A percentile compares a stretch with the other conserved stretches of the same genome.
Conservation (phyloP, 257 asterid genomes). For the Petunia axillaris region DNA sequence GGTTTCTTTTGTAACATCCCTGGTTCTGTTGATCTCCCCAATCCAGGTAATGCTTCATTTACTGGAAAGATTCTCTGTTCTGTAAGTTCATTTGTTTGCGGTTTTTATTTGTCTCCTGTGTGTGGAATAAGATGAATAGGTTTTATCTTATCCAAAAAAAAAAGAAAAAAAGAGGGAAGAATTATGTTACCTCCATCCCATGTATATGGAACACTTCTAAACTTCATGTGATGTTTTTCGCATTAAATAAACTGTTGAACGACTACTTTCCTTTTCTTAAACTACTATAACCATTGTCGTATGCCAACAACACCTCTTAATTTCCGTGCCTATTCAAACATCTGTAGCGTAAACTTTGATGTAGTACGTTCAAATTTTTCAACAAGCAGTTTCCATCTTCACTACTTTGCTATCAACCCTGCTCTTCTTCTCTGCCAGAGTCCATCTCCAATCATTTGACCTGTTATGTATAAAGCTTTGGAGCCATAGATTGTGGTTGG, state of each 20-base stretch:
- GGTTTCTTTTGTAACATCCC: conserved; percentile 76
- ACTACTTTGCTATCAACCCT: too few relatives aligned
- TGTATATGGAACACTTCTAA: conserved; percentile 7
- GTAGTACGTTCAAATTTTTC: too few relatives aligned
- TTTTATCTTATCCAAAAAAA: too few relatives aligned
- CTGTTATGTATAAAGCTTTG: too few relatives aligned
- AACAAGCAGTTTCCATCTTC: too few relatives aligned
- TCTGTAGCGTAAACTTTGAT: too few relatives aligned
- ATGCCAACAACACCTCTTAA: too few relatives aligned
- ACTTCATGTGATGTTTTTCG: neutral
- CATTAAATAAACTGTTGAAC: neutral
- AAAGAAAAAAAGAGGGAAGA: too few relatives aligned
- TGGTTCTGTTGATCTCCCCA: conserved; percentile 81
- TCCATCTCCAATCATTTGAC: too few relatives aligned
- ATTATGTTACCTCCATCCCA: neutral
- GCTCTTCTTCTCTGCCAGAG: too few relatives aligned
- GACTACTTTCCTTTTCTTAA: neutral
- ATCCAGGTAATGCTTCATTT: conserved; percentile 62
- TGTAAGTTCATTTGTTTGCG: neutral
- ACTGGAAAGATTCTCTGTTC: conserved; percentile 9
- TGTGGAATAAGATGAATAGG: neutral
- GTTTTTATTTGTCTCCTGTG: neutral
- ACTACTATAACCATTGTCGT: neutral
- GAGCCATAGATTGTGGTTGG: too few relatives aligned
- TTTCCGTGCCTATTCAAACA: too few relatives aligned